Base-by-base conservation (phyloP, 2,329 filamentous ascomycete genomes). In the Colletotrichum cereale region DNA sequence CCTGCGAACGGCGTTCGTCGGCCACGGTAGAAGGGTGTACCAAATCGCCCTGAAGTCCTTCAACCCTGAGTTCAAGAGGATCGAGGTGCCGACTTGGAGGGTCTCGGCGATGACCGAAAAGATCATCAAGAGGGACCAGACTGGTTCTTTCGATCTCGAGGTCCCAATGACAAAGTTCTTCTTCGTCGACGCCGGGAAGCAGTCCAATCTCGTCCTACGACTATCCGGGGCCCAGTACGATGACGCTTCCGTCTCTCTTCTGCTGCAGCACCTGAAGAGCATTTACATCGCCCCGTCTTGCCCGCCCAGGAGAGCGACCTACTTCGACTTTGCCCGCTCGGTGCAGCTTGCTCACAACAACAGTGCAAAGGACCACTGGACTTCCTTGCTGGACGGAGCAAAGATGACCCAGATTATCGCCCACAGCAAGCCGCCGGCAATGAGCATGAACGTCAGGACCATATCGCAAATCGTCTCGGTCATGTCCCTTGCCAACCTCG, bases 1-100 rank as follows among this genome's bases (percentile, higher is more conserved):
- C 36, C 81, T 91, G 10, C 85, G 88, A 29, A 89, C 89, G 0
- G 84, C 85, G 0, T 90, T 90, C 66, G 80, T 86, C 2, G 78
- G 82, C 0, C 82, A 87, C 57, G 81, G 83, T 14, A 81, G 85
- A 8, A 81, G 80, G 2, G 79, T 88, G 0, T 87, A 85, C 74
- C 86, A 88, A 75, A 84, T 85, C 0, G 82, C 85, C 42, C 76
- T 87, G 44, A 82, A 82, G 58, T 80, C 81, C 2, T 83, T 82
- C 74, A 78, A 76, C 2, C 80, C 85, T 1, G 81, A 85, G 2
- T 88, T 88, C 72, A 78, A 82, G 67, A 81, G 81, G 3, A 77
- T 82, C n/a, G 77, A 81, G 18, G 86, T 82, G 56, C 79, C 83
- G 1, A 77, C 78, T 16, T 83, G 81, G 76, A 79, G 82, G 4